Evolutionary conservation across 495 filamentous ascomycete genomes (phyloP).

Genomic region (Choiromyces venosus): DNA sequence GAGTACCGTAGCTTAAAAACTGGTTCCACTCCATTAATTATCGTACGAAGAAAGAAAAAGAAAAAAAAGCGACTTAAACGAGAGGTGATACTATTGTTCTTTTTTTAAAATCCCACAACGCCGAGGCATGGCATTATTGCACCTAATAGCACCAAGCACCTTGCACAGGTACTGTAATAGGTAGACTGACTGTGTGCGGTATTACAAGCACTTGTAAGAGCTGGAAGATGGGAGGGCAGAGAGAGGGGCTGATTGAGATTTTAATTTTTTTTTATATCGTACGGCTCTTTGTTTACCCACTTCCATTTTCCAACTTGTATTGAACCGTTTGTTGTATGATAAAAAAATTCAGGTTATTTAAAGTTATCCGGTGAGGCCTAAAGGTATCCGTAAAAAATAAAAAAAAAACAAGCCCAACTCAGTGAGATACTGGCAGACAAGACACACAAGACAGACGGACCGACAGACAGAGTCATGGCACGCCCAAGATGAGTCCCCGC

Average conservation of each 20-base stretch:
- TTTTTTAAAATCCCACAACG: background rate
- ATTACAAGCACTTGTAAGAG: background rate
- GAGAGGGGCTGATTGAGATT: no score
- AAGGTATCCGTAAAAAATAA: background rate
- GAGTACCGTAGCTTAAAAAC: background rate
- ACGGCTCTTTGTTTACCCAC: background rate
- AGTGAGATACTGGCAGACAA: background rate
- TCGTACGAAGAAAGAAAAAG: background rate
- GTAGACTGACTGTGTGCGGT: background rate
- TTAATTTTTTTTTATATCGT: background rate
- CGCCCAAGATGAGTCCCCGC: no score
- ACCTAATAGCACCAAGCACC: background rate
- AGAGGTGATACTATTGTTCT: background rate
- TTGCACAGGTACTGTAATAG: background rate
- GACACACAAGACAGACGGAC: background rate
- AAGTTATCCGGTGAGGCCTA: background rate
- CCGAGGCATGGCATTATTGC: background rate
- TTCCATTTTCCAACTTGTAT: no score
- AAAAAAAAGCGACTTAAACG: background rate
- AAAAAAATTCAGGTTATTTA: background rate
- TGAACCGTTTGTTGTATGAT: background rate
- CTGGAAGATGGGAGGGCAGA: no score
- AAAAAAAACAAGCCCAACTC: background rate
- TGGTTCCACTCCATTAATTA: background rate
- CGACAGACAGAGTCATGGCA: no score